Evolutionary conservation across 2,329 filamentous ascomycete species (phyloP).

Genomic region (Aquanectria penicillioides): DNA sequence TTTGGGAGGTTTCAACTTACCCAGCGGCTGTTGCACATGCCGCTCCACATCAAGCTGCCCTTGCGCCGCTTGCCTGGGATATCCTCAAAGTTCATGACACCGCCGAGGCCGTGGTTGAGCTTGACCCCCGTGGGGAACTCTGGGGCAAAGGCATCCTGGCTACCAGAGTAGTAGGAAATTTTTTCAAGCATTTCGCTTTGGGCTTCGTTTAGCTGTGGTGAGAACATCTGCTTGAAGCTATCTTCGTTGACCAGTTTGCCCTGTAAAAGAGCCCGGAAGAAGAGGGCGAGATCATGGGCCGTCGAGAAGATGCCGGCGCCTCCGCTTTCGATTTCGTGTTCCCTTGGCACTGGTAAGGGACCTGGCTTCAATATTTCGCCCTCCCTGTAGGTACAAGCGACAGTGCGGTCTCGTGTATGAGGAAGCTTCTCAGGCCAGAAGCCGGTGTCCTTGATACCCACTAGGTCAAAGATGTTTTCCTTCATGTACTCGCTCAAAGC

Average conservation of each 20-base stretch:
- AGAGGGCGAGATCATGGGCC: slow-evolving; percentile 50
- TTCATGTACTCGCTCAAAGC: slow-evolving; percentile 51
- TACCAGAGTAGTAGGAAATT: slow-evolving; percentile 28
- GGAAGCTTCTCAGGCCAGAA: slow-evolving; percentile 48
- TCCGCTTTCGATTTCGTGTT: slow-evolving; percentile 52
- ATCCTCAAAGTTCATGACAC: slow-evolving; percentile 52
- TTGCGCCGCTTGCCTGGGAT: slow-evolving; percentile 51
- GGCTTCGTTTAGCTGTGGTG: slow-evolving; percentile 50
- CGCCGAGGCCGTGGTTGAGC: slow-evolving; percentile 52
- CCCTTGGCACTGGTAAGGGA: slow-evolving; percentile 32
- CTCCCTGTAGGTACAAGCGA: slow-evolving; percentile 34
- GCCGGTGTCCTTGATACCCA: slow-evolving; percentile 49
- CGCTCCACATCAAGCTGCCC: slow-evolving; percentile 57
- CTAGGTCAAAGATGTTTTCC: slow-evolving; percentile 48
- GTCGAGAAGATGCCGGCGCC: slow-evolving; percentile 56
- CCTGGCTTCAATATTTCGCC: slow-evolving; percentile 34
- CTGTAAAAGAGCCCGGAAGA: slow-evolving; percentile 48
- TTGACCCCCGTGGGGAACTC: slow-evolving; percentile 48
- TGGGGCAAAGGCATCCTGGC: slow-evolving; percentile 44
- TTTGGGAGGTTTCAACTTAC: slow-evolving; percentile 40
- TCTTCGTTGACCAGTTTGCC: slow-evolving; percentile 44
- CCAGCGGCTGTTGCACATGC: slow-evolving; percentile 54
- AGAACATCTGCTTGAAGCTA: slow-evolving; percentile 49
- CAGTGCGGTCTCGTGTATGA: slow-evolving; percentile 35
- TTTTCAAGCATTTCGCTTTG: slow-evolving; percentile 35